Evolutionary conservation across 495 filamentous ascomycete genomes (phyloP).

Genomic region (Corynascus novoguineensis): DNA sequence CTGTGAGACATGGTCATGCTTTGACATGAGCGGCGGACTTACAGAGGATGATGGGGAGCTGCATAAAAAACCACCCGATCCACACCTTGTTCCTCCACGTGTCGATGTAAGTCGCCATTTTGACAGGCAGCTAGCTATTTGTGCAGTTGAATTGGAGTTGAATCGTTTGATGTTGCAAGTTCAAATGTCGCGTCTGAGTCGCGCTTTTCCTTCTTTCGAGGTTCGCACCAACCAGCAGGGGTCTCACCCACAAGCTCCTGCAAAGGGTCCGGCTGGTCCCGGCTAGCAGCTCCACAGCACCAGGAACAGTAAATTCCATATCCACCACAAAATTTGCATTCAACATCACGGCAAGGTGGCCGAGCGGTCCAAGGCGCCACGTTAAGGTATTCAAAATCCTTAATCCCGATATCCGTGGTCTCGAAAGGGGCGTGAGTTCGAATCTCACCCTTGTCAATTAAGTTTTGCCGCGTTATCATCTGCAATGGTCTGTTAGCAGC

Average conservation of each 20-base stretch:
- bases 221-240: too few relatives aligned
- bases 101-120: conserved; percentile 32
- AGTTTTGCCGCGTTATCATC: too few relatives aligned
- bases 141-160: too few relatives aligned
- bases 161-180: too few relatives aligned
- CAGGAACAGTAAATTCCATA: background rate
- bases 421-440: conserved; percentile 6
- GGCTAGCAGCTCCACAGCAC: too few relatives aligned
- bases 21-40: conserved; percentile 23
- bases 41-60: conserved; percentile 65
- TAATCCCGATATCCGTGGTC: conserved; percentile 5
- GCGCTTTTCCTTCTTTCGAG: too few relatives aligned
- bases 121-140: background rate
- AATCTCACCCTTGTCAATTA: conserved; percentile 1
- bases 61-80: conserved; percentile 62
- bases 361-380: conserved; percentile 6
- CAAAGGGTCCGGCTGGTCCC: too few relatives aligned
- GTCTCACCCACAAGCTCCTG: too few relatives aligned
- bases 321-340: background rate
- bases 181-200: too few relatives aligned
- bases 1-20: background rate
- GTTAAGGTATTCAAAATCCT: background rate
- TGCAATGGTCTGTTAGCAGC: background rate
- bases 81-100: conserved; percentile 51
- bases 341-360: conserved; percentile 1